A percentile compares a stretch with the other conserved stretches of the same genome.
phyloP scores from a whole-genome alignment of 495 filamentous ascomycete species.

The Penicillium cosmopolitanum region DNA sequence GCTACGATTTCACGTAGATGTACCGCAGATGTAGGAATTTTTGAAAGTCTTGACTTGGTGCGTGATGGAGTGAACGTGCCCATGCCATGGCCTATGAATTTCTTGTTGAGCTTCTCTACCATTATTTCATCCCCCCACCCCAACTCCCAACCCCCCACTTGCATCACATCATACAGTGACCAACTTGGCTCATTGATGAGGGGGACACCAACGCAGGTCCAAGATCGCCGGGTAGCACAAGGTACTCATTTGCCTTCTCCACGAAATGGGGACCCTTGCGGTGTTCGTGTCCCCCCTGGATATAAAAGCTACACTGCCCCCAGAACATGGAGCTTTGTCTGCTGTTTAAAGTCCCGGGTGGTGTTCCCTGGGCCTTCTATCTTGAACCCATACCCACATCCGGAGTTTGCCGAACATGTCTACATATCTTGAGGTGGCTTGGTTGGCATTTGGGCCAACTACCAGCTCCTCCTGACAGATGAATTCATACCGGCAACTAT shows the following conservation, averaged over 20 bases:
- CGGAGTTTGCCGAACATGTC: not conserved
- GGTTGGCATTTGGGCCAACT: not conserved
- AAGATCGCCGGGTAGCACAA: constrained; percentile 29
- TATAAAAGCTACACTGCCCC: constrained; percentile 15
- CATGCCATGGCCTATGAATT: not conserved
- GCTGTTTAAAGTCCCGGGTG: not conserved
- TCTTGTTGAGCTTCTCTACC: too few relatives aligned
- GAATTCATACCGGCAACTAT: not conserved
- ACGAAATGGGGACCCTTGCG: constrained; percentile 30
- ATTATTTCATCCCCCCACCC: too few relatives aligned
- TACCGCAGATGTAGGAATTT: not conserved
- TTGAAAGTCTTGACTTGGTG: not conserved
- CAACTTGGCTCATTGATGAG: constrained; percentile 4
- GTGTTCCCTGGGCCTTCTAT: not conserved
- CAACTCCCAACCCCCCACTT: too few relatives aligned
- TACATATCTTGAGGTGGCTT: not conserved
- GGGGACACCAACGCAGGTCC: constrained; percentile 23
- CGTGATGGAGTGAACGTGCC: too few relatives aligned
- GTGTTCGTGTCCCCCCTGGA: constrained; percentile 4
- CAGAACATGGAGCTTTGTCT: not conserved
- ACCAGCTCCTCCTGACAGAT: not conserved
- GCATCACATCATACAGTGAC: not conserved
- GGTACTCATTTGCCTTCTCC: constrained; percentile 25
- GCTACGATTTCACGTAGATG: constrained; percentile 86
- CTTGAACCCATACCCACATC: not conserved